These are phyloP conservation scores for Russula abietina DNA, from an alignment of 768 basidiomycete genomes.

Conservation along the genomic window DNA sequence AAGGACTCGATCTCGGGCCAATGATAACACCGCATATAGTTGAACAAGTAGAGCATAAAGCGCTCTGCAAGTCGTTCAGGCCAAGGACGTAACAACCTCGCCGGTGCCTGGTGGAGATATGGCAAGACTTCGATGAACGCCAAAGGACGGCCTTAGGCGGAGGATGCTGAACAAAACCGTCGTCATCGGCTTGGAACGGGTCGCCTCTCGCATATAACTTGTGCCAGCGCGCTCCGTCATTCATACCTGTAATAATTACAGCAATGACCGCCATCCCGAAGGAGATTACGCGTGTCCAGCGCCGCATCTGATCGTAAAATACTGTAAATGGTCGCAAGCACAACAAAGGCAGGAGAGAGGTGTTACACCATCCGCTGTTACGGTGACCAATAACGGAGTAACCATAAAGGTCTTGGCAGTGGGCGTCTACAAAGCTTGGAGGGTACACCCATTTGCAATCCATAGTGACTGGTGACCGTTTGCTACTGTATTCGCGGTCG, in stretches of 20 bases:
- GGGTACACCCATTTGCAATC: neutral
- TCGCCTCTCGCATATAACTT: neutral
- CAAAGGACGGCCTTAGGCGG: neutral
- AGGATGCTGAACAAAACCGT: neutral
- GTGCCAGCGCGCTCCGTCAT: conserved; percentile 12
- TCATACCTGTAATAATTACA: neutral
- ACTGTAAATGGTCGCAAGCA: neutral
- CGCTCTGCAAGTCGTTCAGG: neutral
- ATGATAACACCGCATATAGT: neutral
- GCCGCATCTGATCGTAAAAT: neutral
- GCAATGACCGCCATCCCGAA: neutral
- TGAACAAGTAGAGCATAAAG: neutral
- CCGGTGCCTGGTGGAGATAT: neutral
- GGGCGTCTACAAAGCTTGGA: neutral
- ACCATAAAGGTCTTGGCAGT: neutral
- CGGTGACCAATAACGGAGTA: neutral
- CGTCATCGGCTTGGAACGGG: neutral
- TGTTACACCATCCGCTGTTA: neutral
- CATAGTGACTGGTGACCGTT: neutral
- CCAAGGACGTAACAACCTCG: conserved; percentile 5
- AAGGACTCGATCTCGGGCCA: neutral
- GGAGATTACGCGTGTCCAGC: neutral
- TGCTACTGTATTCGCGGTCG: neutral
- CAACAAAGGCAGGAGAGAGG: neutral
- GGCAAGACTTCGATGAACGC: neutral